phyloP scores from a whole-genome alignment of 2,329 filamentous ascomycete genomes.

The Aureobasidium sp. region DNA sequence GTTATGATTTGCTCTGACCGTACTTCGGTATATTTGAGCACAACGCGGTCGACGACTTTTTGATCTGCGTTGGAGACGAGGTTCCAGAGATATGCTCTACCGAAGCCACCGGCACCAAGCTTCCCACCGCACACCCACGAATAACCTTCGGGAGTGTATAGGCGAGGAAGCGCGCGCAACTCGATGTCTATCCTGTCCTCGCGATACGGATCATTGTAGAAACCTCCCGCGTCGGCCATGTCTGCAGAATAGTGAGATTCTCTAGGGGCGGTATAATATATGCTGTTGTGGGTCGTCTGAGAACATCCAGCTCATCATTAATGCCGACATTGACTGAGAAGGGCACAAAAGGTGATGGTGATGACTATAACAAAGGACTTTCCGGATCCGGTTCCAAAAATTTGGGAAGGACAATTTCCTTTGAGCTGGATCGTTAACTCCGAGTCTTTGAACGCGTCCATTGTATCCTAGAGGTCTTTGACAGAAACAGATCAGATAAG shows the following conservation, averaged over 20 bases:
- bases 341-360: not conserved
- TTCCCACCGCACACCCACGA: not conserved
- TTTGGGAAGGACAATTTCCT: not conserved
- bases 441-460: not conserved
- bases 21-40: not conserved
- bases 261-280: not conserved
- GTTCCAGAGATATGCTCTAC: slow-evolving; percentile 6
- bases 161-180: not conserved
- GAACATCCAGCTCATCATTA: no score
- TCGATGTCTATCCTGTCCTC: not conserved
- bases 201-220: not conserved
- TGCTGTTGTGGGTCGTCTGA: not conserved
- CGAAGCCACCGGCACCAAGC: not conserved
- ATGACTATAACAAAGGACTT: not conserved
- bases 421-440: no score
- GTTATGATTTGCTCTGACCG: not conserved
- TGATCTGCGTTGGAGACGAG: not conserved
- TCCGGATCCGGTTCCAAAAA: not conserved
- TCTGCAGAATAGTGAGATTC: not conserved
- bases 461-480: not conserved
- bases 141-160: not conserved
- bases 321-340: no score
- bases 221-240: not conserved
- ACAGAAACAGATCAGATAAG: not conserved
- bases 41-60: not conserved